Base-by-base conservation (phyloP, 2,329 filamentous ascomycete genomes). In the Periconia sp. region DNA sequence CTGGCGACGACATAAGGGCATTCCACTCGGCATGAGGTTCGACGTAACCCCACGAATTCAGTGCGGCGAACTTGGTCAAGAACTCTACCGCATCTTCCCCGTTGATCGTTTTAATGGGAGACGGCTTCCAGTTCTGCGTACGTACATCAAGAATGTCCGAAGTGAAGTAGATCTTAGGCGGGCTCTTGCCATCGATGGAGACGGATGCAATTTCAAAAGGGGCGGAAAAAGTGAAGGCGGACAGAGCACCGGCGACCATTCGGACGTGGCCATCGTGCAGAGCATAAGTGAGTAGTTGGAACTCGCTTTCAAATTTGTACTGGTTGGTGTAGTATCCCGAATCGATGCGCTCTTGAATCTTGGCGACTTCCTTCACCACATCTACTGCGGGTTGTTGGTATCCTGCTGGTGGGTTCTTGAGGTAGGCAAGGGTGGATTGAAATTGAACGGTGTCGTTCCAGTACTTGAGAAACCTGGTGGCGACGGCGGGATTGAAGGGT, bases 21-120 rank as follows among this genome's bases (percentile, higher is more conserved):
- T 78, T 78, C 73, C 73, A 79, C 23, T 78, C 77, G 1, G 74
- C 73, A 50, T 79, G 68, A 1, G 66, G 65, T 45, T 79, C 76
- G 6, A 77, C 49, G 18, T 56, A 66, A 5, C 76, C 76, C 9
- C 58, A 40, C 0, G 73, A 64, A 41, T 78, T 74, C 1, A 64
- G 50, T 1, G 46, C 45, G 6, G 64, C 66, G 47, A 63, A 59
- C 27, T 51, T 37, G 5, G 60, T 64, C 8, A 72, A 48, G 33
- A 53, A 70, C 9, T 67, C 61, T 2, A 61, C 41, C 0, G 52
- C 59, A n/a, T 69, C 62, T 27, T 58, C 51, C 11, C 57, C 60
- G 41, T 72, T 72, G 58, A 72, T 71, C 3, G 44, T 57, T 1
- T 30, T 57, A 10, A 70, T 59, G 2, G 68, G 49, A 2, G 59